Evolutionary conservation across 2,329 filamentous ascomycete genomes (phyloP).

Genomic region (Cladosporium colombiae): DNA sequence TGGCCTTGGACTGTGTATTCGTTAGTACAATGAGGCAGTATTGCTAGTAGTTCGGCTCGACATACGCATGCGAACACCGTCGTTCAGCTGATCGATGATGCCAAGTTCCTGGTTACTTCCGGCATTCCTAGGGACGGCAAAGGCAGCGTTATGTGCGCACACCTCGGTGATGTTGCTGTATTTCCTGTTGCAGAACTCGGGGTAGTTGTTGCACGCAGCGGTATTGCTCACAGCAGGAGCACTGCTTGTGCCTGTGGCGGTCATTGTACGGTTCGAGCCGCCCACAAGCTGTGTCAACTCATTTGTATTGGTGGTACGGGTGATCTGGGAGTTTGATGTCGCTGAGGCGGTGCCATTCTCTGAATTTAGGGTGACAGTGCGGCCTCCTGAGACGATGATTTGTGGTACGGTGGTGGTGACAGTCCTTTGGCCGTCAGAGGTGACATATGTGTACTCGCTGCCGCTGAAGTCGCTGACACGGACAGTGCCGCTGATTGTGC

Average conservation of each 20-base stretch:
- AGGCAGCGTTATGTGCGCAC: conserved; percentile 79
- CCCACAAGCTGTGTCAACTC: conserved; percentile 17
- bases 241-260: conserved; percentile 32
- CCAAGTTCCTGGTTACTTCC: conserved; percentile 72
- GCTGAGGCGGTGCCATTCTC: conserved; percentile 29
- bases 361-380: conserved; percentile 25
- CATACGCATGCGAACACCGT: conserved; percentile 64
- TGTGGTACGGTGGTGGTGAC: conserved; percentile 30
- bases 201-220: conserved; percentile 70
- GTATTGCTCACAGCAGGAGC: conserved; percentile 62
- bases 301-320: conserved; percentile 18
- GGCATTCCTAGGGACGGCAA: conserved; percentile 67
- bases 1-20: conserved; percentile 57
- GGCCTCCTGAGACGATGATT: conserved; percentile 13
- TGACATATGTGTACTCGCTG: conserved; percentile 32
- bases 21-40: neutral
- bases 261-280: conserved; percentile 24
- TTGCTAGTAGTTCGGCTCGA: neutral
- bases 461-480: conserved; percentile 28
- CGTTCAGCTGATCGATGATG: conserved; percentile 72
- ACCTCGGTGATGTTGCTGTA: conserved; percentile 83
- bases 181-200: conserved; percentile 73
- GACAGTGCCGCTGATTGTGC: conserved; percentile 28
- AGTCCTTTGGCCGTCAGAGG: conserved; percentile 30
- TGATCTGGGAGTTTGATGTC: conserved; percentile 29